Evolutionary conservation across 78 protist genomes (phyloP), one percentile per base, ranked within the genome.

Genomic region (Guillardia theta): DNA sequence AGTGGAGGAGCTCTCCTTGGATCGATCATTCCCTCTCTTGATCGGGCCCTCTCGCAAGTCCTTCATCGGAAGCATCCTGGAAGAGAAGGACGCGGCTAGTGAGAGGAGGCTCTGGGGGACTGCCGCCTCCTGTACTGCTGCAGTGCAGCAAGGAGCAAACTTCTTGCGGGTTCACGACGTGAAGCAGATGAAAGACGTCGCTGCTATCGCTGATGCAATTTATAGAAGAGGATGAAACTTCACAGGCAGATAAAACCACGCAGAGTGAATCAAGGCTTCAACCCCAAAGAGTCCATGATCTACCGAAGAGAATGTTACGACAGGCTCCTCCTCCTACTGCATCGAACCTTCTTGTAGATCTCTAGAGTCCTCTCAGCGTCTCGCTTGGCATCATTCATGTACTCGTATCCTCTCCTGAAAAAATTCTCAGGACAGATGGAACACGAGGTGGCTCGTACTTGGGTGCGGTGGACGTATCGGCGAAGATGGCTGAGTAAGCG

Each of bases 41-140:
- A 41, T 95, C 46, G 98, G 98, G 44, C 94, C 94, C 2, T 95
- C 97, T 18, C 95, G 98, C 54, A 97, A 97, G 94, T 92, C 93
- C 36, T 97, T 97, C 93, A 54, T 97, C 36, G 98, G 96, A 30
- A 22, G 22, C 9, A 43, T 70, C 21, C 83, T 70, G 9, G 21
- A 70, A 22, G 83, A 70, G 46, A 24, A 24, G 36, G 83, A 24
- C 36, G 46, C 83, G 1, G 9, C 83, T 4, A 33, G 83, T 24
- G n/a, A 12, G 83, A 43, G 39, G 27, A 58, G 70, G 27, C 39
- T 58, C 39, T 37, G 92, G 15, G n/a, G 78, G 43, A 88, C 76
- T 21, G 93, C 93, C 18, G 93, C 70, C 6, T 24, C 70, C 39
- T 24, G 24, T 36, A 64, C 77, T 30, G 77, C 78, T 3, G 18